Conservation (phyloP, 176 grass and related monocot genomes). For the Canna indica region DNA sequence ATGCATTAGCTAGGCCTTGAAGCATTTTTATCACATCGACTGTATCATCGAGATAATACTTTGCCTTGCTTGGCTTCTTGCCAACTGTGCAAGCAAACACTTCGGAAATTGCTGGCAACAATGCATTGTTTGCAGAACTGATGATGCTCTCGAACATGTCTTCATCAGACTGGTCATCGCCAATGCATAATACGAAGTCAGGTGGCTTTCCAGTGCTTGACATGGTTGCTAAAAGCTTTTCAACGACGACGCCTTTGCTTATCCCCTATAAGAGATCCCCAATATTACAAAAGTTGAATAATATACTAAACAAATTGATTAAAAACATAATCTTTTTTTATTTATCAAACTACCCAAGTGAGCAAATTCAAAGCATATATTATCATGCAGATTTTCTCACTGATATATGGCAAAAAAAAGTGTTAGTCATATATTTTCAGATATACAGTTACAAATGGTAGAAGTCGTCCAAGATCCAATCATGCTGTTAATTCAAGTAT, state of each 20-base stretch:
- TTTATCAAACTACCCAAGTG: background rate
- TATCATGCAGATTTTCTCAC: too few relatives aligned
- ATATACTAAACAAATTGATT: too few relatives aligned
- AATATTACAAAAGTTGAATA: too few relatives aligned
- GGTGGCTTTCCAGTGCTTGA: conserved; percentile 32
- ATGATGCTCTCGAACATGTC: conserved; percentile 99
- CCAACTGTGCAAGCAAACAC: conserved; percentile 95
- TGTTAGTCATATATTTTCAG: too few relatives aligned
- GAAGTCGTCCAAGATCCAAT: too few relatives aligned
- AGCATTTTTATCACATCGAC: conserved; percentile 92
- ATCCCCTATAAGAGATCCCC: conserved; percentile 52
- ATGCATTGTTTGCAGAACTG: conserved; percentile 35
- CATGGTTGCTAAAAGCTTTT: conserved; percentile 55
- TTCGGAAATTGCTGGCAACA: conserved; percentile 44
- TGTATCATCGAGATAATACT: conserved; percentile 91
- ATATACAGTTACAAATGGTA: too few relatives aligned
- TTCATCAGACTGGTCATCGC: conserved; percentile 87
- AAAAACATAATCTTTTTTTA: background rate
- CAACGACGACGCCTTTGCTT: conserved; percentile 81
- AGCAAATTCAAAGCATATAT: conserved; percentile 23
- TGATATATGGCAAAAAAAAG: too few relatives aligned
- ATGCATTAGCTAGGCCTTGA: conserved; percentile 49
- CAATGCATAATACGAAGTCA: conserved; percentile 80
- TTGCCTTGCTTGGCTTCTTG: conserved; percentile 95
- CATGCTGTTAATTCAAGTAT: conserved; percentile 36